These are phyloP conservation scores for Microthlaspi erraticum DNA, from an alignment of 345 rosid genomes.

Conservation along the genomic window DNA sequence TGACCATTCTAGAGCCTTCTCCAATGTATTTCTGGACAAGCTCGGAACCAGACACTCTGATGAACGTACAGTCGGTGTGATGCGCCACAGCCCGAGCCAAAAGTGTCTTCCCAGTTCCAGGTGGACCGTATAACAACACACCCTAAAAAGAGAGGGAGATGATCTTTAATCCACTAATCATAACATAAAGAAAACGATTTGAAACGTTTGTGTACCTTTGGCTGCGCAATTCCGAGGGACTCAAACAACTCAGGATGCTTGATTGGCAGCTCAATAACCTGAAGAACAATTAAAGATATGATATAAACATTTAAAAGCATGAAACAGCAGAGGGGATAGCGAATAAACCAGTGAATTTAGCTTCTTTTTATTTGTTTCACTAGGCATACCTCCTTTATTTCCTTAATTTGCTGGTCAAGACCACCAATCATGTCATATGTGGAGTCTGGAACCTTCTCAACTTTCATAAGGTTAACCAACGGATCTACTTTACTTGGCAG, in stretches of 20 bases:
- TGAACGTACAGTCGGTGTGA: constrained; percentile 99
- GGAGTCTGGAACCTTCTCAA: constrained; percentile 98
- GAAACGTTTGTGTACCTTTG: constrained; percentile 62
- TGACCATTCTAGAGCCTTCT: constrained; percentile 98
- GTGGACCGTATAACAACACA: constrained; percentile 95
- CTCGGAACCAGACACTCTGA: constrained; percentile 98
- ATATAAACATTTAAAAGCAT: constrained; percentile 5
- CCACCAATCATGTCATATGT: constrained; percentile 99
- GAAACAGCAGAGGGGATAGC: not conserved
- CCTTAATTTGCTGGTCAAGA: constrained; percentile 98
- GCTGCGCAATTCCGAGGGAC: constrained; percentile 98
- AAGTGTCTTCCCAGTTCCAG: constrained; percentile 97
- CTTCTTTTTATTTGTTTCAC: not conserved
- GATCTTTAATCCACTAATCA: not conserved
- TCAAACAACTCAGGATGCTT: constrained; percentile 98
- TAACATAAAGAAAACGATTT: not conserved
- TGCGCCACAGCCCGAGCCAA: constrained; percentile 99
- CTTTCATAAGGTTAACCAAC: constrained; percentile 97
- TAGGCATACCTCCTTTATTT: constrained; percentile 81
- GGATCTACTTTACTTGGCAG: constrained; percentile 98
- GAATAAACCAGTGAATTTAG: not conserved
- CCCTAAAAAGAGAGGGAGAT: constrained; percentile 55
- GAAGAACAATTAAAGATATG: constrained; percentile 27
- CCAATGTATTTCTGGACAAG: constrained; percentile 98
- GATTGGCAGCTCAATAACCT: constrained; percentile 99